Evolutionary conservation across 2,329 filamentous ascomycete genomes (phyloP), one percentile per base, ranked within the genome.

Genomic region (Decorospora gaudefroyi): DNA sequence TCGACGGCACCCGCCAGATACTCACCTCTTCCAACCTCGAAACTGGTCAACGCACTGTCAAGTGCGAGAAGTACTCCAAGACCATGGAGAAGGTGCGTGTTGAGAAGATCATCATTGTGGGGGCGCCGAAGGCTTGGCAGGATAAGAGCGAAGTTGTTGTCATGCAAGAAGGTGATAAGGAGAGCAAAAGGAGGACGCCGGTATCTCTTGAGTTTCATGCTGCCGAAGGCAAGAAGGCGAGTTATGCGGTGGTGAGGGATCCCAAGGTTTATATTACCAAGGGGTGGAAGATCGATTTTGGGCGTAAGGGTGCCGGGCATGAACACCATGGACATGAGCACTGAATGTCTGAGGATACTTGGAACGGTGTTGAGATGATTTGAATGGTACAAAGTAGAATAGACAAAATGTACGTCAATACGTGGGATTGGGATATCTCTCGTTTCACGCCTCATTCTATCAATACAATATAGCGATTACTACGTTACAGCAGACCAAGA

Each of bases 71-170:
- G 22, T 97, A 90, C 76, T 72, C 91, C 51, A 88, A 92, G 77
- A 77, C 74, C 4, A 95, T 96, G 86, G 78, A 80, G 19, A 77
- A 81, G 30, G 90, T 97, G 3, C 75, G 79, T 6, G 83, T 97
- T 1, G 90, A 96, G 74, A 90, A 87, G 73, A 80, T 97, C 42
- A 77, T 97, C 32, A 61, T 99, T 34, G 83, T 97, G 13, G 89
- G 88, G 30, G 89, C 88, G 2, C 88, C 90, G 1, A 75, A 78
- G 22, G 72, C 74, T 13, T 96, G 90, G 91, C 80, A 80, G 51
- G 74, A 73, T 34, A 86, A 82, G 74, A 71, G 67, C n/a, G 73
- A 81, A 65, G 80, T 82, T 3, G 78, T 82, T n/a, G 77, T 85
- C 46, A 77, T 87, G 60, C 89, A 85, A 67, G 75, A 81, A 57